phyloP scores from a whole-genome alignment of 1,284 basidiomycete species.

The Hemileia vastatrix region DNA sequence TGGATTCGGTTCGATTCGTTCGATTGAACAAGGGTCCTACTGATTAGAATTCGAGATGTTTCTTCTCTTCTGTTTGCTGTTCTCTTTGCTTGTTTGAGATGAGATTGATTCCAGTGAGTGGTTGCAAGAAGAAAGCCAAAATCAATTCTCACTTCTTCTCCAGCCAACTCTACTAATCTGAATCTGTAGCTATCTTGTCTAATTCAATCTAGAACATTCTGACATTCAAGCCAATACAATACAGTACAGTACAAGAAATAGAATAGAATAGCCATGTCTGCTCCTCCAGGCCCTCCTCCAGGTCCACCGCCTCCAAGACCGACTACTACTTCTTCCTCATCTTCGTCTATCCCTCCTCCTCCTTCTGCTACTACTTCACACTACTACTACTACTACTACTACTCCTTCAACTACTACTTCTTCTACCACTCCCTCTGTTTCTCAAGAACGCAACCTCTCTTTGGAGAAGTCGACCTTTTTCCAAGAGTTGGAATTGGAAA shows the following conservation, averaged over 20 bases:
- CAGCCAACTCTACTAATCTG: not conserved
- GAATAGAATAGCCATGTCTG: not conserved
- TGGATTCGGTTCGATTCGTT: too few relatives aligned
- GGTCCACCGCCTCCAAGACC: not conserved
- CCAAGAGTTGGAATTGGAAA: conserved; percentile 41
- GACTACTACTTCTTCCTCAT: not conserved
- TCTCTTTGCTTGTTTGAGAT: too few relatives aligned
- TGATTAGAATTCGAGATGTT: too few relatives aligned
- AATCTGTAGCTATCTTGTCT: too few relatives aligned
- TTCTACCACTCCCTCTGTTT: not conserved
- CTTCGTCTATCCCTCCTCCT: not conserved
- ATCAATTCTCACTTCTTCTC: too few relatives aligned
- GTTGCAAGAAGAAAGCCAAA: too few relatives aligned
- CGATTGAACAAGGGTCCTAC: too few relatives aligned
- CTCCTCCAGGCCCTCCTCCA: not conserved
- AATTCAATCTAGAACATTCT: too few relatives aligned
- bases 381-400: too few relatives aligned
- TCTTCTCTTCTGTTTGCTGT: too few relatives aligned
- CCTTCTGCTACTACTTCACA: not conserved
- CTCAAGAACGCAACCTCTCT: not conserved
- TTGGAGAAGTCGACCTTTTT: conserved; percentile 31
- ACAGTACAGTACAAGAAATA: not conserved
- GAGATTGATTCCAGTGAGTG: too few relatives aligned
- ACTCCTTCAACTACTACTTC: not conserved
- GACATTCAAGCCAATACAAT: too few relatives aligned